These are phyloP conservation scores for Teratosphaeria destructans DNA, from an alignment of 2,329 filamentous ascomycete species.

Conservation along the genomic window DNA sequence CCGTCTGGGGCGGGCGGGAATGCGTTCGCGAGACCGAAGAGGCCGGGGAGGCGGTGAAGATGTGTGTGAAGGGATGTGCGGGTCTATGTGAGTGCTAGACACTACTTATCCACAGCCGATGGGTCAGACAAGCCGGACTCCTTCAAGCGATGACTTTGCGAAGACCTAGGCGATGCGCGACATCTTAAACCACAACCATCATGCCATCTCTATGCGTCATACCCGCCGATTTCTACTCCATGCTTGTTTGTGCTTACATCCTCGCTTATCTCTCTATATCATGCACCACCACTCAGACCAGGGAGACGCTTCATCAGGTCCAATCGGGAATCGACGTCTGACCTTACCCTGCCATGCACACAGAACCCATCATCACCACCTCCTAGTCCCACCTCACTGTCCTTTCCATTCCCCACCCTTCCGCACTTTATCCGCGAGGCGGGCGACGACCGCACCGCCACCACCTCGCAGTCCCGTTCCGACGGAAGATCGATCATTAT, in stretches of 20 bases:
- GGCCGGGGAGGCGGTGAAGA: slow-evolving; percentile 52
- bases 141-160: not conserved
- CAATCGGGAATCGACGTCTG: no score
- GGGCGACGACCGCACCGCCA: no score
- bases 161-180: not conserved
- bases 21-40: slow-evolving; percentile 67
- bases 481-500: no score
- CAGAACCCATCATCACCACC: no score
- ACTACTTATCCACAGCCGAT: not conserved
- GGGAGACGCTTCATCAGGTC: no score
- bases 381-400: no score
- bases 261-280: not conserved
- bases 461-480: no score
- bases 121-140: not conserved
- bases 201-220: not conserved
- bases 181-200: not conserved
- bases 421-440: no score
- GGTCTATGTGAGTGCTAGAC: not conserved
- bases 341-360: no score
- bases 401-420: no score
- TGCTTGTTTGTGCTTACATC: not conserved
- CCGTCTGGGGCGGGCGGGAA: slow-evolving; percentile 51
- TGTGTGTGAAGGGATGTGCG: not conserved
- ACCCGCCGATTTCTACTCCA: not conserved
- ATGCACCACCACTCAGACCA: not conserved